Base-by-base conservation (phyloP, 441 rosid species). In the Rhodomyrtus psidioides region DNA sequence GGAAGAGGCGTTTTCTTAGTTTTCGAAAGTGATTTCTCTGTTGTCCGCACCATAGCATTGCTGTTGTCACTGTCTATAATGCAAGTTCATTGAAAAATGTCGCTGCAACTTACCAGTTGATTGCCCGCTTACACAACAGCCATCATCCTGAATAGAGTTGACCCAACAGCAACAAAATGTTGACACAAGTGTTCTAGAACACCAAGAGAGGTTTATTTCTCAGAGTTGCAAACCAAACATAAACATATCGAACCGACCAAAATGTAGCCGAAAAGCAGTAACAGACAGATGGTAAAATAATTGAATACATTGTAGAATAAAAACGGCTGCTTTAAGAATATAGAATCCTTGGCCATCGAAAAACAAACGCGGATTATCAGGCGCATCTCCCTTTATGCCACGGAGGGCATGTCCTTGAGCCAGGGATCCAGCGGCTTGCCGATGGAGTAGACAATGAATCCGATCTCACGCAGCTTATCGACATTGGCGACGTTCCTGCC, bases 381-480 rank as follows among this genome's bases (percentile, higher is more conserved):
- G 62, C 24, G 74, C 88, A 81, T 53, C 53, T 74, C 28, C 24
- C 83, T 90, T 93, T n/a, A 96, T 65, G 53, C 53, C 53, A 49
- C 12, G 53, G 53, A 49, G 14, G 53, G 53, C 14, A 49, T 12
- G 53, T 49, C 53, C 53, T 49, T 12, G 53, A 49, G 53, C 53
- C 53, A 49, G 53, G 53, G 53, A 49, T 49, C 53, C 53, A 49
- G 53, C 53, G 53, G 53, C 53, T 49, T 49, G 53, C 53, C 49
- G 12, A 49, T 49, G 53, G 53, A 49, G 12, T 49, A 49, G 53
- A 49, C 53, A 49, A 49, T 49, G 53, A 49, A 49, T 49, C 53
- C 53, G 12, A 49, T 49, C 14, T 49, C 53, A 10, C 53, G 53
- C 53, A 49, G 53, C 53, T 12, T 49, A 49, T 49, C 14, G 2